phyloP scores from a whole-genome alignment of 306 rosid genomes.

The Rosa rugosa region DNA sequence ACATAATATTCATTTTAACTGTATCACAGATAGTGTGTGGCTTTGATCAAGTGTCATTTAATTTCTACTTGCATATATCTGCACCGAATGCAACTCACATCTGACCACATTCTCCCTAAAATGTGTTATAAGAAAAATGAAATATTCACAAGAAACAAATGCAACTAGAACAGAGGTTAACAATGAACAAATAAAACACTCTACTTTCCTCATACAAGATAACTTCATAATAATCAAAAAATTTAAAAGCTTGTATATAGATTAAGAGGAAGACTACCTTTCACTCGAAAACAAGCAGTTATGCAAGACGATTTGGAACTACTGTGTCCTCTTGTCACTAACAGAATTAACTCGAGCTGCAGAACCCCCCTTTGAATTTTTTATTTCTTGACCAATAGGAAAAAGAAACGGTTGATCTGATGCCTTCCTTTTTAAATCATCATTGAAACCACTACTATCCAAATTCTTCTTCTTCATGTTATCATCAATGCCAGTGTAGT shows the following conservation, averaged over 20 bases:
- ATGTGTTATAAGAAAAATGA: no score
- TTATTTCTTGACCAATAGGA: constrained; percentile 35
- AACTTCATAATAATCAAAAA: neutral
- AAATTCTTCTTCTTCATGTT: constrained; percentile 41
- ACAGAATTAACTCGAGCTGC: constrained; percentile 2
- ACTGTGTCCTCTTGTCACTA: constrained; percentile 30
- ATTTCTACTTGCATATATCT: neutral
- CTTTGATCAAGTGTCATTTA: no score
- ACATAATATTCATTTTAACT: neutral
- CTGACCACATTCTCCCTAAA: neutral
- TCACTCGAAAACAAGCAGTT: constrained; percentile 26
- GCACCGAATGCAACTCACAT: neutral
- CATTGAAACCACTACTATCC: constrained; percentile 42
- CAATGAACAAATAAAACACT: neutral
- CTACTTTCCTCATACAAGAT: neutral
- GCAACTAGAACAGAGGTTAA: neutral
- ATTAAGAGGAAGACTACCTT: constrained; percentile 45
- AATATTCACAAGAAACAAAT: neutral
- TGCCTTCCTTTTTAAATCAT: constrained; percentile 37
- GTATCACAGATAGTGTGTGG: no score
- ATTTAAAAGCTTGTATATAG: neutral
- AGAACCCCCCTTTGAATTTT: constrained; percentile 32
- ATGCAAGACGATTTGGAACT: constrained; percentile 29
- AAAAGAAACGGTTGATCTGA: constrained; percentile 37
- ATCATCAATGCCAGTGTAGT: constrained; percentile 51